Evolutionary conservation across 306 rosid species (phyloP).

Genomic region (Fragaria nilgerrensis): DNA sequence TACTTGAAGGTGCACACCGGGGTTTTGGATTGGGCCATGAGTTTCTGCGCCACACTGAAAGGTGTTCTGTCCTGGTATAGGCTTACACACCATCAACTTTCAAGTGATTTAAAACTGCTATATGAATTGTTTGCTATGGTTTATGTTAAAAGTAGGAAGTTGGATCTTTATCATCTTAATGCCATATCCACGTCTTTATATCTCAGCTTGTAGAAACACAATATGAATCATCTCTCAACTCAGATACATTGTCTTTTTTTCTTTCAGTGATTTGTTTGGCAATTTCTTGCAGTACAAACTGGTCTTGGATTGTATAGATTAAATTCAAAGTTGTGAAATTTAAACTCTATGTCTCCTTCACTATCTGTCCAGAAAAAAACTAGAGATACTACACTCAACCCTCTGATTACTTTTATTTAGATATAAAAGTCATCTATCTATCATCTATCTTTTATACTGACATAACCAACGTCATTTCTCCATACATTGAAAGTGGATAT

Average conservation of each 20-base stretch:
- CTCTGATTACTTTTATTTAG: not conserved
- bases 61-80: constrained; percentile 91
- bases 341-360: not conserved
- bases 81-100: constrained; percentile 18
- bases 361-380: not conserved
- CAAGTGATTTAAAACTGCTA: not conserved
- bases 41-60: constrained; percentile 90
- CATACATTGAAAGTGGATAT: not conserved
- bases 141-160: not conserved
- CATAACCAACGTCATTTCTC: not conserved
- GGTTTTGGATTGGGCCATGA: constrained; percentile 98
- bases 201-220: not conserved
- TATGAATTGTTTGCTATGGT: not conserved
- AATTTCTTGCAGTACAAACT: not conserved
- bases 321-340: not conserved
- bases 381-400: not conserved
- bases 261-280: not conserved
- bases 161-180: not conserved
- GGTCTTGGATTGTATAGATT: not conserved
- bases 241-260: not conserved
- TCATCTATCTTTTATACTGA: not conserved
- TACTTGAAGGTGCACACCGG: constrained; percentile 96
- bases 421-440: not conserved
- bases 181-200: not conserved
- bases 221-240: not conserved